Evolutionary conservation across 208 protist genomes (phyloP), one percentile per base, ranked within the genome.

Genomic region (Crithidia fasciculata): DNA sequence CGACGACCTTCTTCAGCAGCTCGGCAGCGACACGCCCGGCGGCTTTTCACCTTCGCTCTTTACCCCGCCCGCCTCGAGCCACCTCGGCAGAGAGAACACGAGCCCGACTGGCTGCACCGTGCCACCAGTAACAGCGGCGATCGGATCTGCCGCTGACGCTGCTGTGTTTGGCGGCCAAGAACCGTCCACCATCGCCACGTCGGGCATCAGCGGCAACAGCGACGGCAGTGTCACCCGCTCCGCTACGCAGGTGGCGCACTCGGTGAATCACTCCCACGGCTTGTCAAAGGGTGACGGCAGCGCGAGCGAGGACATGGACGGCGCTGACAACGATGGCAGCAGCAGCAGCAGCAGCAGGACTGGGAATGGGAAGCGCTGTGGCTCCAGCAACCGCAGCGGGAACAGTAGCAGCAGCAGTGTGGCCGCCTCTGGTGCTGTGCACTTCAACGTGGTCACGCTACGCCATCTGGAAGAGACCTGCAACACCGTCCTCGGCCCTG

Each of bases 401-500:
- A 53, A 44, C 54, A 53, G 57, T 28, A 16, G 37, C 60, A 58
- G 12, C n/a, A 70, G 60, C 53, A 44, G 47, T 28, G 16, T 28
- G 13, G 4, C 52, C 12, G 52, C 49, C 45, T 69, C 66, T 19
- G 58, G 61, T 37, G 74, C 67, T 0, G 68, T 90, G 41, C 78
- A 71, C 43, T 92, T 85, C 76, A 85, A 90, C 71, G 15, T 78
- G 15, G 70, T 71, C 13, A 74, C 71, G 12, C 62, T 89, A 16
- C 82, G 82, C 12, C 41, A 80, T n/a, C 55, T 95, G 15, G 64
- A 76, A 15, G 45, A 77, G 4, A 78, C 64, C 12, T 93, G 87
- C 75, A 95, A 95, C 79, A 78, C 70, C 5, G 87, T 85, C 59
- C 61, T 78, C 16, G 87, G 76, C 18, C 83, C 83, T 0, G 67